phyloP scores from a whole-genome alignment of 345 rosid species.

The Aegle marmelos region DNA sequence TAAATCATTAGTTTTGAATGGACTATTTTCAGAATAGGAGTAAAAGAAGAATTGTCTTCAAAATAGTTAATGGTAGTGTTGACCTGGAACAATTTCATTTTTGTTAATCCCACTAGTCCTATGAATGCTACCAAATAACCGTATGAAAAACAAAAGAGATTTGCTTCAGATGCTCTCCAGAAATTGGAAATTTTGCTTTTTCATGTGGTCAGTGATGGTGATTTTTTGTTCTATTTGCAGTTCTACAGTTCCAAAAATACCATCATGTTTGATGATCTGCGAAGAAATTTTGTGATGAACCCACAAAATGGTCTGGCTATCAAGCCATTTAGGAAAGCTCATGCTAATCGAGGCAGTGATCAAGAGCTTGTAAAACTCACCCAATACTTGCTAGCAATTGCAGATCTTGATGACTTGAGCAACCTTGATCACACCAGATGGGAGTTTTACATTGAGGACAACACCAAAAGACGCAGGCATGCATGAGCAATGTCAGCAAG shows the following conservation, averaged over 20 bases:
- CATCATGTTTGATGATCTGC: constrained; percentile 93
- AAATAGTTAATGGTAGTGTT: background rate
- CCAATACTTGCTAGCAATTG: constrained; percentile 79
- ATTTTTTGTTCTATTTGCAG: constrained; percentile 36
- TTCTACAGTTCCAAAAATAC: constrained; percentile 75
- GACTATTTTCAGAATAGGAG: background rate
- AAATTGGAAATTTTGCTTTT: background rate
- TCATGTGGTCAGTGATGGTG: background rate
- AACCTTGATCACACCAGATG: constrained; percentile 69
- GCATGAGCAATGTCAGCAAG: constrained; percentile 24
- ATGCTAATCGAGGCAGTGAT: constrained; percentile 77
- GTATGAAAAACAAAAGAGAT: background rate
- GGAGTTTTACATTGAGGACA: constrained; percentile 66
- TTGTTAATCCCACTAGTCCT: background rate
- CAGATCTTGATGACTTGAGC: constrained; percentile 76
- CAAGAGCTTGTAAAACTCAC: constrained; percentile 87
- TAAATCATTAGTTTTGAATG: background rate
- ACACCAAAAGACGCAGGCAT: constrained; percentile 69
- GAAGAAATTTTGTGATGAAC: constrained; percentile 92
- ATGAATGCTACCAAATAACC: background rate
- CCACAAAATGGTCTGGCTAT: constrained; percentile 86
- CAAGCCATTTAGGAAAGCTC: constrained; percentile 85
- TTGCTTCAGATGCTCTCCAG: background rate
- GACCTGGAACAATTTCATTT: background rate
- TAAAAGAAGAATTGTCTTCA: background rate